Conservation (phyloP, 1,284 basidiomycete species). For the Prillingera fragicola region DNA sequence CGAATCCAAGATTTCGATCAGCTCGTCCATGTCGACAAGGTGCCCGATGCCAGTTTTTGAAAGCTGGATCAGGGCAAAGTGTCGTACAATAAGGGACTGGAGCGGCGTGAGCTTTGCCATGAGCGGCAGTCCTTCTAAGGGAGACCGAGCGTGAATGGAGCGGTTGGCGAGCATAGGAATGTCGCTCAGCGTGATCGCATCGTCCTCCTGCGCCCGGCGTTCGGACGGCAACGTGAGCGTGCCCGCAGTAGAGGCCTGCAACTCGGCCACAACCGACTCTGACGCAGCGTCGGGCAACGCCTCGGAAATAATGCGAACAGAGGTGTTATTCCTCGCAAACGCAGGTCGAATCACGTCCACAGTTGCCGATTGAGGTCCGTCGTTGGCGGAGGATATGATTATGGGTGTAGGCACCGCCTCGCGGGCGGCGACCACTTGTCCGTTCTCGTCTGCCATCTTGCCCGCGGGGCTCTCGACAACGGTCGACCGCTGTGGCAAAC, state of each 20-base stretch:
- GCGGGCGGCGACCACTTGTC: conserved; percentile 47
- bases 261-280: too few species aligned
- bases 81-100: conserved; percentile 85
- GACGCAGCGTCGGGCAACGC: conserved; percentile 92
- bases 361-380: conserved; percentile 20
- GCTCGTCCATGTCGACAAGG: conserved; percentile 81
- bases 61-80: conserved; percentile 78
- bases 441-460: conserved; percentile 65
- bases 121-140: conserved; percentile 61
- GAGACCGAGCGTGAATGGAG: conserved; percentile 3
- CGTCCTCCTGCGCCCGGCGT: conserved; percentile 7
- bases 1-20: conserved; percentile 84
- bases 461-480: conserved; percentile 95
- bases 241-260: too few species aligned
- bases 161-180: conserved; percentile 78
- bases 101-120: conserved; percentile 78
- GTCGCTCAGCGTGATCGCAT: conserved; percentile 72
- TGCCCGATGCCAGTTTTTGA: conserved; percentile 72
- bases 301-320: conserved; percentile 84
- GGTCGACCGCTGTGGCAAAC: conserved; percentile 86
- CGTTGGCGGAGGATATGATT: background rate
- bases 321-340: conserved; percentile 74
- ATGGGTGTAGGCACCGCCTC: background rate
- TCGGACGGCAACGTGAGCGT: background rate
- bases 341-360: conserved; percentile 61